Percentiles rank a stretch among this genome's conserved stretches.
Evolutionary conservation across 1,284 basidiomycete species (phyloP).

Genomic region (Agroathelia rolfsii): DNA sequence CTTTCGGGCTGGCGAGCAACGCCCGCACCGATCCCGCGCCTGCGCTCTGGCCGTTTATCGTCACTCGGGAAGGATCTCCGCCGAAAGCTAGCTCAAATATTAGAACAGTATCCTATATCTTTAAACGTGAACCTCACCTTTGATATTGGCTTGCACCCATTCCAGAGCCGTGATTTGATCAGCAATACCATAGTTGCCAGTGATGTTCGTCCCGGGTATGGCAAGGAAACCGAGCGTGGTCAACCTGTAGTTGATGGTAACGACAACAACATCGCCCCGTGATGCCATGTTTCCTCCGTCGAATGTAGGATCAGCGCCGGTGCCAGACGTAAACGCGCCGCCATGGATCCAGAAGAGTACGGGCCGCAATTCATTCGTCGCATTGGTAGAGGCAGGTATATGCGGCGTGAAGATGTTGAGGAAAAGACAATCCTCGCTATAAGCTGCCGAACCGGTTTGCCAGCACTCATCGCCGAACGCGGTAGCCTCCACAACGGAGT

Average conservation of each 20-base stretch:
- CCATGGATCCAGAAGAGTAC: conserved; percentile 33
- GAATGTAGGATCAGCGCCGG: conserved; percentile 25
- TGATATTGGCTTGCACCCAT: conserved; percentile 18
- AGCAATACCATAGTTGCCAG: conserved; percentile 28
- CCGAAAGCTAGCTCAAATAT: too few species aligned
- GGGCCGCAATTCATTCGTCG: conserved; percentile 19
- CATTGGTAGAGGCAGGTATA: conserved; percentile 15
- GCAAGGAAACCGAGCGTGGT: conserved; percentile 28
- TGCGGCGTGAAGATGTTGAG: conserved; percentile 31
- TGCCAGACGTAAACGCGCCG: conserved; percentile 28
- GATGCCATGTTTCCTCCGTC: conserved; percentile 33
- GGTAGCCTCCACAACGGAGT: conserved; percentile 23
- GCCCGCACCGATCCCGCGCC: conserved; percentile 32
- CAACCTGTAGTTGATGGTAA: conserved; percentile 33
- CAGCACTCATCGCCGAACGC: conserved; percentile 21
- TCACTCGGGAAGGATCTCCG: conserved; percentile 23
- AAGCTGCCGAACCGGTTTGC: too few species aligned
- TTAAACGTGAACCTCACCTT: too few species aligned
- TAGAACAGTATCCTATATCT: too few species aligned
- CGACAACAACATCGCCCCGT: conserved; percentile 33
- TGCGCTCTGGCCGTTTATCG: conserved; percentile 28
- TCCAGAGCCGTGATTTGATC: conserved; percentile 18
- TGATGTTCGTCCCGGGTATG: conserved; percentile 23
- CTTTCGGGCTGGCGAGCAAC: conserved; percentile 29
- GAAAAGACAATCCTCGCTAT: conserved; percentile 23